A percentile compares a stretch with the other conserved stretches of the same genome.
Conservation (phyloP, 2,329 filamentous ascomycete species). For the Calonectria multiphialidica region DNA sequence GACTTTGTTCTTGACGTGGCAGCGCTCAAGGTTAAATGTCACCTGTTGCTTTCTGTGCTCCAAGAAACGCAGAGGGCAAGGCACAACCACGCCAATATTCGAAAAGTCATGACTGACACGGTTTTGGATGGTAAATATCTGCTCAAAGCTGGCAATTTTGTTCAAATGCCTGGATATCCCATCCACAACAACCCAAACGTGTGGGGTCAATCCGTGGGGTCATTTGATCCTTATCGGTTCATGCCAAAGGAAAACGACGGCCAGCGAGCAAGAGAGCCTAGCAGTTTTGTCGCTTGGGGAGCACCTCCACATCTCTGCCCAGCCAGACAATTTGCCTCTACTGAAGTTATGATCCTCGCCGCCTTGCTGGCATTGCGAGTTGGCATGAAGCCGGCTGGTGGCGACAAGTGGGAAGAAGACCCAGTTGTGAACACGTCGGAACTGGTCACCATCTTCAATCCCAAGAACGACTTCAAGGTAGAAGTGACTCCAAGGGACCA, state of each 20-base stretch:
- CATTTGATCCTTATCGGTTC: slow-evolving; percentile 34
- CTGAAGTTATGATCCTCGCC: slow-evolving; percentile 42
- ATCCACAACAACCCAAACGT: slow-evolving; percentile 44
- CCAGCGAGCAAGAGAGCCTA: slow-evolving; percentile 43
- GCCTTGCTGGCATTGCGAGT: slow-evolving; percentile 24
- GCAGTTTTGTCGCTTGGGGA: slow-evolving; percentile 48
- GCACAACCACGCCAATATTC: slow-evolving; percentile 32
- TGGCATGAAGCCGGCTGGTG: background rate
- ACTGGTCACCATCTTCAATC: slow-evolving; percentile 22
- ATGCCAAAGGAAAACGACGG: slow-evolving; percentile 11
- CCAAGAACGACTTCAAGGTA: slow-evolving; percentile 31
- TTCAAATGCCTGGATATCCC: slow-evolving; percentile 50
- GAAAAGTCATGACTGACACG: slow-evolving; percentile 48
- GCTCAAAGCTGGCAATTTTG: slow-evolving; percentile 49
- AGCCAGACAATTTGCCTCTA: slow-evolving; percentile 44
- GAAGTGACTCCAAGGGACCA: slow-evolving; percentile 15
- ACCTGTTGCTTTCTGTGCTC: slow-evolving; percentile 19
- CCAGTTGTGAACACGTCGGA: slow-evolving; percentile 22
- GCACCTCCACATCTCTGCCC: slow-evolving; percentile 46
- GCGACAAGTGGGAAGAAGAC: slow-evolving; percentile 13
- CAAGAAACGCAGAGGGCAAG: slow-evolving; percentile 31
- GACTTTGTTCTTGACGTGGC: slow-evolving; percentile 28
- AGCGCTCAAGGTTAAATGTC: slow-evolving; percentile 31
- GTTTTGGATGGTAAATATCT: slow-evolving; percentile 49
- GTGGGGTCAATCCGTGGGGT: slow-evolving; percentile 48